Evolutionary conservation across 306 rosid species (phyloP).

Genomic region (Prunus padus): DNA sequence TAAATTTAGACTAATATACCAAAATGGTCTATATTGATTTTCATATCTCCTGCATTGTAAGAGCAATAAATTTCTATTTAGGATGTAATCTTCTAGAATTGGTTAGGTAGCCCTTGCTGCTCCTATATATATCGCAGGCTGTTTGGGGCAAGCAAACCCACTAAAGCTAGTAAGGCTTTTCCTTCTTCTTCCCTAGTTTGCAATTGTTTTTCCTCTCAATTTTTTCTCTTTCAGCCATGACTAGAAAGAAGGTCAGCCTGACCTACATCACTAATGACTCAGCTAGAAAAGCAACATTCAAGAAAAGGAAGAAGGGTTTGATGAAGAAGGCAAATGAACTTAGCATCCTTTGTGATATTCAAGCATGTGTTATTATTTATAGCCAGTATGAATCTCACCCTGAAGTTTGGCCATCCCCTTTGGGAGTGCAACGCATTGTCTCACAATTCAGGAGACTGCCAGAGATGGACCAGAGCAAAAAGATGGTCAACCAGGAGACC

Average conservation of each 20-base stretch:
- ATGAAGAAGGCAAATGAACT: conserved; percentile 58
- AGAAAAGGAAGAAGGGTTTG: conserved; percentile 65
- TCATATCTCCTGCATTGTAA: too few species aligned
- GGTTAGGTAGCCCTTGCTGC: too few species aligned
- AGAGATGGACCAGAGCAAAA: conserved; percentile 30
- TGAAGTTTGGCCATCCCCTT: conserved; percentile 47
- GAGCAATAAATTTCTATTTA: too few species aligned
- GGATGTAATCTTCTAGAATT: too few species aligned
- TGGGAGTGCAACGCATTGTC: conserved; percentile 30
- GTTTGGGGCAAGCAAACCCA: too few species aligned
- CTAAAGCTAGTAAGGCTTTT: too few species aligned
- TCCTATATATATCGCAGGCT: too few species aligned
- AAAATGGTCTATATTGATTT: too few species aligned
- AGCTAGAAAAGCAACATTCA: conserved; percentile 53
- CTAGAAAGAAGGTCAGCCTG: conserved; percentile 53
- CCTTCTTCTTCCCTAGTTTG: too few species aligned
- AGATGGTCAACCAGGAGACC: conserved; percentile 34
- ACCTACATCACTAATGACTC: conserved; percentile 35
- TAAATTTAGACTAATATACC: too few species aligned
- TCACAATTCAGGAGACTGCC: conserved; percentile 32
- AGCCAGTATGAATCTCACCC: conserved; percentile 43
- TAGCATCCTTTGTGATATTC: conserved; percentile 50
- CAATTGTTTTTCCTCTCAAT: too few species aligned
- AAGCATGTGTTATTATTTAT: conserved; percentile 53
- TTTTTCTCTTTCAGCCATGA: conserved; percentile 28